A percentile compares a stretch with the other conserved stretches of the same genome.
These are phyloP conservation scores for Geotrichum siamense DNA, from an alignment of 1,139 yeast genomes.

Conservation along the genomic window DNA sequence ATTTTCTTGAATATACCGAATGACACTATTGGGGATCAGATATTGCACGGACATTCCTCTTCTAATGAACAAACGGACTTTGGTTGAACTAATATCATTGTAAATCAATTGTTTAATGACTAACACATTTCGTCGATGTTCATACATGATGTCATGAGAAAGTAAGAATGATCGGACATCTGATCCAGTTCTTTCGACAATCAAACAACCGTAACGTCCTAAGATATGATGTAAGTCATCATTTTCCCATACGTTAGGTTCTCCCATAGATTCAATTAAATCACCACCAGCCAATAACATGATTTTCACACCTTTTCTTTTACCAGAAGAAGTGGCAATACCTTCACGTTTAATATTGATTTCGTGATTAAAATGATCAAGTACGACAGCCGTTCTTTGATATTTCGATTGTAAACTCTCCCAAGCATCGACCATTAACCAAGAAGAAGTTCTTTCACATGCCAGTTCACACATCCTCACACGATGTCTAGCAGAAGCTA, in stretches of 20 bases:
- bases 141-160: slow-evolving; percentile 94
- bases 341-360: slow-evolving; percentile 88
- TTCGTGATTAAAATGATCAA: slow-evolving; percentile 95
- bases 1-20: slow-evolving; percentile 89
- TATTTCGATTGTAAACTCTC: slow-evolving; percentile 87
- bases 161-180: slow-evolving; percentile 89
- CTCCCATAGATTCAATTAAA: slow-evolving; percentile 98
- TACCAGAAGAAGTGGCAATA: slow-evolving; percentile 63
- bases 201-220: slow-evolving; percentile 92
- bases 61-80: slow-evolving; percentile 82
- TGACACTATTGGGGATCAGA: slow-evolving; percentile 86
- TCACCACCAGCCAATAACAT: slow-evolving; percentile 98
- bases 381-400: slow-evolving; percentile 88
- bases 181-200: slow-evolving; percentile 93
- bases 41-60: slow-evolving; percentile 97
- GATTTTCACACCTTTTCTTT: slow-evolving; percentile 78
- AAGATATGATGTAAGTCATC: slow-evolving; percentile 89
- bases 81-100: slow-evolving; percentile 92
- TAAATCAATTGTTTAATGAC: slow-evolving; percentile 93
- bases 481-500: slow-evolving; percentile 81
- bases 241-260: slow-evolving; percentile 98
- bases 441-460: slow-evolving; percentile 90
- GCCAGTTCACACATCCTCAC: slow-evolving; percentile 98
- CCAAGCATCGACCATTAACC: slow-evolving; percentile 99
- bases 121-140: slow-evolving; percentile 85